Evolutionary conservation across 208 protist species (phyloP), one percentile per base, ranked within the genome.

Genomic region (Crithidia fasciculata): DNA sequence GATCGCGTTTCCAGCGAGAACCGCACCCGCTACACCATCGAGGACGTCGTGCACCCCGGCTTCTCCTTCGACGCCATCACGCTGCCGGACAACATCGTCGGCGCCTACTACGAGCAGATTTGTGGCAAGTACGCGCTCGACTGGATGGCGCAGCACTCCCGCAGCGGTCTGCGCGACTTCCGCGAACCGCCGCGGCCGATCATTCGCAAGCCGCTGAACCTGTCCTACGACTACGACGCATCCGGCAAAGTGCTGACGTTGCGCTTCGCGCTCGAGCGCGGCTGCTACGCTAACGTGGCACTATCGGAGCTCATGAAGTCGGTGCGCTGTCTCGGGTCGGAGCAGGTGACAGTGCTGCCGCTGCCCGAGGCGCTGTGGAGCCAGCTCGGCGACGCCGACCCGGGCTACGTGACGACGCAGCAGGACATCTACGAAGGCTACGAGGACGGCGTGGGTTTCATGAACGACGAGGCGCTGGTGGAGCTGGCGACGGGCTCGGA

Each of bases 231-330:
- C 12, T 91, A 92, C 81, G 69, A 92, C 68, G 59, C 39, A 5
- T 65, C 44, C 10, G 79, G 80, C 4, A 67, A 67, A 4, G 84
- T 80, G 61, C 68, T 96, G 18, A 88, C 79, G 37, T 56, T 94
- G 15, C 65, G 85, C 44, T 96, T 96, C 70, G 81, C 88, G 10
- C 69, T 96, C 4, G 87, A 94, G 80, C 89, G 92, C 37, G 92
- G 92, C 37, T 90, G 89, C 68, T 96, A 96, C 64, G 92, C 92
- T 8, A 96, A 96, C 57, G 92, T 96, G 49, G 89, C 89, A 36
- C 74, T 96, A 36, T 88, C 87, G 50, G 89, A 96, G 74, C 74
- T 96, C 39, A 86, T 96, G 84, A 92, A 90, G 66, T 61, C 76
- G 54, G 47, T 73, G 54, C 88, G 84, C 9, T 94, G 92, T 70